Evolutionary conservation across 2,329 filamentous ascomycete genomes (phyloP), one percentile per base, ranked within the genome.

Genomic region (Neonectria coccinea): DNA sequence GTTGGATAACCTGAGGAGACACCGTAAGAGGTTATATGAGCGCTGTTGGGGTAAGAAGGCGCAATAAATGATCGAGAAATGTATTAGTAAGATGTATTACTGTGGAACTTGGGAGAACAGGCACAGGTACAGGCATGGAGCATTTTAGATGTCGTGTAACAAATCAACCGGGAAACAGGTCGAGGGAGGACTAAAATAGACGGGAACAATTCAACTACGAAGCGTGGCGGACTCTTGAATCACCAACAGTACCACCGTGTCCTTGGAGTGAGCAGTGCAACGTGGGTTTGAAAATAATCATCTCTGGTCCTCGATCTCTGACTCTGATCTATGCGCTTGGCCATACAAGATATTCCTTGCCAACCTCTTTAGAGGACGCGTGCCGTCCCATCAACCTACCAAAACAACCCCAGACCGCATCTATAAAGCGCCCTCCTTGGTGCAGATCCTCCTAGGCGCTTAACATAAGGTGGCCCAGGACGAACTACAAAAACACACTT

Each of bases 1-100:
- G 62, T 86, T 88, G 71, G 81, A 82, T 7, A 89, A 88, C 70
- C 82, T 97, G 67, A 86, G 91, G 62, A 80, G 65, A 48, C 82
- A 84, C 64, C 70, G 76, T 54, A 65, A 70, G 45, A 74, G 76
- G 56, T 67, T 86, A 44, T 77, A 78, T 53, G 66, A 74, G 48
- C 62, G 61, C 42, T 78, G 75, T 22, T 80, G 77, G 76, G 71
- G 67, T 14, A 25, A 25, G 10, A 55, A 58, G 41, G 56, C 63
- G 20, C 41, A 59, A n/a, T 64, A 47, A 66, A 42, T 12, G 16
- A 11, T 27, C 10, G 41, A 12, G 29, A n/a, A 55, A 31, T 63
- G 60, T 63, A 58, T 48, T 33, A 58, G 42, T 63, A 54, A 48
- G 36, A 20, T 56, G 56, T 29, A 52, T 45, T 36, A 52, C 22